Evolutionary conservation across 306 rosid genomes (phyloP), one percentile per base, ranked within the genome.

Genomic region (Quercus ilex): DNA sequence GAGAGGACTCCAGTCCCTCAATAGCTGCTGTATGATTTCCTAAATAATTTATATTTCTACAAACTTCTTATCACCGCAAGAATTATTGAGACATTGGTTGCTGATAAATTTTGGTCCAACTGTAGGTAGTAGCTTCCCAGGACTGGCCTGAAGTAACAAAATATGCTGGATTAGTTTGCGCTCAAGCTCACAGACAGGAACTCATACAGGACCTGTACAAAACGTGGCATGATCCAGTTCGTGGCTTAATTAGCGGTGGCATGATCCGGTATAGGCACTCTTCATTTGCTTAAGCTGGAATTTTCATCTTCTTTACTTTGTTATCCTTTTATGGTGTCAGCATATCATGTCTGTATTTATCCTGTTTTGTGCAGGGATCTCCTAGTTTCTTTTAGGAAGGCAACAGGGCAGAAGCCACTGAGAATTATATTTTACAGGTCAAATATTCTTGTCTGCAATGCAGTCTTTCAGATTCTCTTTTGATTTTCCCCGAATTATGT

Each of bases 121-220:
- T 88, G 80, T 84, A 93, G 98, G 98, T 93, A 23, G 98, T 93
- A 77, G 98, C 98, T 69, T 93, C 98, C 41, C 97, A 93, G 86
- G 97, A 93, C 82, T 93, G 98, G 98, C 98, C 98, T 11, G 98
- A 93, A 78, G 98, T 93, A 82, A 93, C 98, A 74, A 91, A 93
- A 78, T 93, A 93, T 83, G 98, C 98, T 0, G 98, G 98, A 77
- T 79, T 91, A 75, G 98, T 91, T 70, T 93, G 98, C 43, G 98
- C 98, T 71, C 98, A 93, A 82, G 93, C 98, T 71, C 98, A 93
- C 84, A 85, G 98, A 83, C 98, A 93, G 77, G 98, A 93, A 81
- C 97, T 93, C 75, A 91, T 93, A 82, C 95, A 93, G 79, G 98
- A 91, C 83, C 80, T 93, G 83, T 93, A 91, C 81, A 93, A 93